Conservation (phyloP, 306 rosid genomes). For the Hippophae rhamnoides region DNA sequence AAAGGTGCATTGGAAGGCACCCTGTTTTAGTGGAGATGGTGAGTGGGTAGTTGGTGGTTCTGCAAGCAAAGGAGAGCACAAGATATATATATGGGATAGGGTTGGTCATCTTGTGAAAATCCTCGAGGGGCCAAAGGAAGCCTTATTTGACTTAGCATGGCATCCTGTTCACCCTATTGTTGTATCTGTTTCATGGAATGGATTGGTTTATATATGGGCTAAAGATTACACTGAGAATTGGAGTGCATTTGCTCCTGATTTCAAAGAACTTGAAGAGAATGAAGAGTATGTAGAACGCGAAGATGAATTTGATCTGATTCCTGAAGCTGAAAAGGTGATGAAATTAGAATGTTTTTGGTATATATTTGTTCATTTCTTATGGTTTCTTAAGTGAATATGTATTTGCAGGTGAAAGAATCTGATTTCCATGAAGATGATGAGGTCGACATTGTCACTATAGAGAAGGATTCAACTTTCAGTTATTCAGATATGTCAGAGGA, state of each 20-base stretch:
- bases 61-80: conserved; percentile 99
- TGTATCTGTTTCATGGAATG: conserved; percentile 83
- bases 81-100: conserved; percentile 94
- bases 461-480: conserved; percentile 73
- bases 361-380: background rate
- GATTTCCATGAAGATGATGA: conserved; percentile 79
- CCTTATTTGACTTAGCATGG: conserved; percentile 91
- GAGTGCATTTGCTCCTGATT: conserved; percentile 99
- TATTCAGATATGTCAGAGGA: conserved; percentile 90
- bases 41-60: conserved; percentile 99
- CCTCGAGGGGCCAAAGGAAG: conserved; percentile 99
- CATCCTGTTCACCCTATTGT: conserved; percentile 92
- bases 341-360: conserved; percentile 1
- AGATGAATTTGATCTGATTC: conserved; percentile 93
- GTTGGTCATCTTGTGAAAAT: conserved; percentile 95
- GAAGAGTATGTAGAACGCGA: conserved; percentile 90
- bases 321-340: conserved; percentile 78
- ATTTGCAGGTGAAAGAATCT: conserved; percentile 64
- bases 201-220: conserved; percentile 89
- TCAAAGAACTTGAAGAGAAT: conserved; percentile 96
- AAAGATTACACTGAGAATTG: conserved; percentile 96
- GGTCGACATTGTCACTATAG: conserved; percentile 68
- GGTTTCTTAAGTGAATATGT: conserved; percentile 12
- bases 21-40: conserved; percentile 97
- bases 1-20: conserved; percentile 97